Conservation (phyloP, 2,329 filamentous ascomycete genomes). For the Dactylonectria macrodidyma region DNA sequence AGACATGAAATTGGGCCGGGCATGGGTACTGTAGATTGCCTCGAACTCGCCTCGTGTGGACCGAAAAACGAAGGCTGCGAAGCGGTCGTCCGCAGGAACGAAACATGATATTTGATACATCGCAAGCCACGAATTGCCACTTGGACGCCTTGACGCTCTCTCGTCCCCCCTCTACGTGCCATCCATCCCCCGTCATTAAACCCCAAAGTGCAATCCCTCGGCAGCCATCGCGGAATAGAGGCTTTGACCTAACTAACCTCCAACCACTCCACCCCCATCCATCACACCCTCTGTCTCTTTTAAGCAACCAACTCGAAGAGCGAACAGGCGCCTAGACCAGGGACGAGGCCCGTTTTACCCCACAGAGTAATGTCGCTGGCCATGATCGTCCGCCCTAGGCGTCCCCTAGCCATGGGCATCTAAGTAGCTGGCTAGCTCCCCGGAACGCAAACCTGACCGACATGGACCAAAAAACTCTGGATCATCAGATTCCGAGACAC, state of each 20-base stretch:
- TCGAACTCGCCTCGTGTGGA: constrained; percentile 9
- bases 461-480: constrained; percentile 2
- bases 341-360: constrained; percentile 23
- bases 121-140: constrained; percentile 1
- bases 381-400: constrained; percentile 20
- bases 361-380: constrained; percentile 26
- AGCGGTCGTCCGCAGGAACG: neutral
- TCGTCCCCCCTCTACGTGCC: neutral
- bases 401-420: constrained; percentile 13
- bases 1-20: neutral
- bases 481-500: constrained; percentile 15
- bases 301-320: neutral
- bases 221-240: neutral
- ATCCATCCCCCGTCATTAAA: neutral
- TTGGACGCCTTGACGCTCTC: neutral
- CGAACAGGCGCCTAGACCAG: constrained; percentile 2
- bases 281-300: no score
- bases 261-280: no score
- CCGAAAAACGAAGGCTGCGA: neutral
- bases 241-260: neutral
- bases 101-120: constrained; percentile 24
- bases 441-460: constrained; percentile 1
- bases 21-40: constrained; percentile 7
- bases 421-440: constrained; percentile 7
- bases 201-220: constrained; percentile 1